These are phyloP conservation scores for Pichia sporocuriosa DNA, from an alignment of 805 yeast species.

Conservation along the genomic window DNA sequence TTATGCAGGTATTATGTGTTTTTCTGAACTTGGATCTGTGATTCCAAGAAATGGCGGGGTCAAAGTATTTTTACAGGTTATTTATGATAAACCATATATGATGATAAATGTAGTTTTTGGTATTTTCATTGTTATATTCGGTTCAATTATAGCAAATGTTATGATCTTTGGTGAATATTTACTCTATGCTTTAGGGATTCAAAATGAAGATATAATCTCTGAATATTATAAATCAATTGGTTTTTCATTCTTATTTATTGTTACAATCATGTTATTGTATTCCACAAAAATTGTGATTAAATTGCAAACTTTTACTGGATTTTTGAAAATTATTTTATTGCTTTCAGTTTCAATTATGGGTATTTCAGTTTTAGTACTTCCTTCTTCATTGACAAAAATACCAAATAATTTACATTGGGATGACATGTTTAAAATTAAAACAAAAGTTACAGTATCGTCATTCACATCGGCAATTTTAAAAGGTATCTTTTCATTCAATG, in stretches of 20 bases:
- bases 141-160: slow-evolving; percentile 44
- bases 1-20: slow-evolving; percentile 60
- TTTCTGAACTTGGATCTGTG: slow-evolving; percentile 62
- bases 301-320: slow-evolving; percentile 59
- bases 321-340: slow-evolving; percentile 49
- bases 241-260: slow-evolving; percentile 30
- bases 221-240: slow-evolving; percentile 37
- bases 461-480: slow-evolving; percentile 46
- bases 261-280: slow-evolving; percentile 44
- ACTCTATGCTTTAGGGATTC: slow-evolving; percentile 38
- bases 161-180: slow-evolving; percentile 51
- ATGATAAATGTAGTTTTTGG: slow-evolving; percentile 42
- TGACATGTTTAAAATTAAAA: slow-evolving; percentile 25
- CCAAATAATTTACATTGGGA: slow-evolving; percentile 35
- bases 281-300: slow-evolving; percentile 54
- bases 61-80: slow-evolving; percentile 63
- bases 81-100: slow-evolving; percentile 54
- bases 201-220: slow-evolving; percentile 24
- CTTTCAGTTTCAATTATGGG: slow-evolving; percentile 52
- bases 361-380: slow-evolving; percentile 47
- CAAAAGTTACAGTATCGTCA: slow-evolving; percentile 33
- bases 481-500: slow-evolving; percentile 45
- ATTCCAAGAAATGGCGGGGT: slow-evolving; percentile 73
- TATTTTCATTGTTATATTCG: slow-evolving; percentile 42
- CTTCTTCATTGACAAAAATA: slow-evolving; percentile 36